Evolutionary conservation across 169 alveolate species (phyloP), one percentile per base, ranked within the genome.

Genomic region (Babesia bigemina): DNA sequence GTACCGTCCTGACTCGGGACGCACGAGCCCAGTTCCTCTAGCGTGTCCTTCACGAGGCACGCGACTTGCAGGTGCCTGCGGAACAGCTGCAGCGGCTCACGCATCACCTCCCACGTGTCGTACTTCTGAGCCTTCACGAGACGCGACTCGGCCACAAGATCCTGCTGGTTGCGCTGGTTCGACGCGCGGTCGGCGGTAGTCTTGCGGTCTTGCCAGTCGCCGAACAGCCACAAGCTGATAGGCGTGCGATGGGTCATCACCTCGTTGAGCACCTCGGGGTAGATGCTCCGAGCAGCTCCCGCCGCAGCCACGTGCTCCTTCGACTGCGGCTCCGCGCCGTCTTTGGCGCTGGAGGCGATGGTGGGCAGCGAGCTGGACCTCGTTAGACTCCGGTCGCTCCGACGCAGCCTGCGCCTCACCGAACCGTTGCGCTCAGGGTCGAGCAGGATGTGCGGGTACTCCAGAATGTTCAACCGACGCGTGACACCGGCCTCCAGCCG

Each of bases 21-120:
- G 6, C 63, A 7, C 3, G 55, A 29, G 1, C 26, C 63, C 10
- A 67, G 56, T 21, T 67, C 76, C 0, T 29, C 33, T 9, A 33
- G 13, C 10, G n/a, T 12, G n/a, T 53, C 57, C 44, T 53, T 67
- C 7, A 67, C 44, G 10, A 67, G 76, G 17, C 26, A 17, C 12
- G 76, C 76, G 17, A 59, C 76, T 56, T 67, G 63, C 17, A 55
- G 7, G 56, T 67, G 76, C 14, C 76, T 65, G 22, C 63, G 21
- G 76, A 52, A 67, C n/a, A 49, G 17, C 26, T 63, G 7, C 57
- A 52, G 16, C 21, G 59, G 63, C 22, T 67, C 76, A 0, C 0
- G 50, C 47, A 12, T 19, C 39, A 65, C 61, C 58, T n/a, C 17
- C 74, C 74, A 65, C 4, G 59, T 7, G 53, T 61, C 70, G 36